These are phyloP conservation scores for Rheum nobile DNA, from an alignment of 148 eudicot genomes.

Conservation along the genomic window DNA sequence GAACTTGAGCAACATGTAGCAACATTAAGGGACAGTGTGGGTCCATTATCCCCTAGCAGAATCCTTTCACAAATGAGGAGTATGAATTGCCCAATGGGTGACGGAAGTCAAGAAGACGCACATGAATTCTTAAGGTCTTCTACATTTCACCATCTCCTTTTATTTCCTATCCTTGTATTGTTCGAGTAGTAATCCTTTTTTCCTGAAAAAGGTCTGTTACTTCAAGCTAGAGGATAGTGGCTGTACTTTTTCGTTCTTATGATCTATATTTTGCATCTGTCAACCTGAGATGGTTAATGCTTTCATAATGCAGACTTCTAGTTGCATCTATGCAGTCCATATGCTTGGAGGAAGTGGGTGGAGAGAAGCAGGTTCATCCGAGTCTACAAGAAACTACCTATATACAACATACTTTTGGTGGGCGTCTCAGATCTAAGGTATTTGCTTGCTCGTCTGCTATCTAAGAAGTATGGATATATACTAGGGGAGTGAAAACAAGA, in stretches of 20 bases:
- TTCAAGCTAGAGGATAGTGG: not conserved
- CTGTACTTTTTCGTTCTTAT: not conserved
- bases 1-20: slow-evolving; percentile 83
- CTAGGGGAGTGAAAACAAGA: not conserved
- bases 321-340: slow-evolving; percentile 93
- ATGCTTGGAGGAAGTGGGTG: slow-evolving; percentile 79
- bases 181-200: not conserved
- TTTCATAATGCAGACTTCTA: slow-evolving; percentile 50
- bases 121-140: slow-evolving; percentile 89
- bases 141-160: slow-evolving; percentile 1
- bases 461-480: not conserved
- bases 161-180: not conserved
- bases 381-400: slow-evolving; percentile 84
- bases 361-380: slow-evolving; percentile 68
- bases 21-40: slow-evolving; percentile 61
- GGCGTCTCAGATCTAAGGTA: slow-evolving; percentile 86
- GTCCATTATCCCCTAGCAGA: slow-evolving; percentile 68
- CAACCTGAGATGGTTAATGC: not conserved
- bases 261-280: not conserved
- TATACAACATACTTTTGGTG: slow-evolving; percentile 80
- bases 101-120: slow-evolving; percentile 98
- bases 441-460: slow-evolving; percentile 1
- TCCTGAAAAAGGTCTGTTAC: not conserved
- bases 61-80: slow-evolving; percentile 67
- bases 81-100: slow-evolving; percentile 69